These are phyloP conservation scores for Globisporangium barbulae DNA, from an alignment of 352 stramenopile species.

Conservation along the genomic window DNA sequence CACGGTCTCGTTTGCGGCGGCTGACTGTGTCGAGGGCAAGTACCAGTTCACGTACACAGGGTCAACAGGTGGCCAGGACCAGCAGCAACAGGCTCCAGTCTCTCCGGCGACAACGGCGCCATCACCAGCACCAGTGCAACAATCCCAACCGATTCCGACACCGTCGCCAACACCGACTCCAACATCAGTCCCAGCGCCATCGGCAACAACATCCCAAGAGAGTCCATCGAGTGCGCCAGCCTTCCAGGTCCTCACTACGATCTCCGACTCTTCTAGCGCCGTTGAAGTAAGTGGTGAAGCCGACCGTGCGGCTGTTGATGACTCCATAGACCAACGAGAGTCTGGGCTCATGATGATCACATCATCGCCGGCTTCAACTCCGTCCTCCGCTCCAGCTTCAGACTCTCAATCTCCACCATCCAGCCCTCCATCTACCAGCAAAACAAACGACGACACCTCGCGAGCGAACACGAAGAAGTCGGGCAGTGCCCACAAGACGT, in stretches of 20 bases:
- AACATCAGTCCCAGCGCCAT: not conserved
- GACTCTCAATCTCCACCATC: not conserved
- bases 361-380: not conserved
- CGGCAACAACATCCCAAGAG: not conserved
- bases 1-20: conserved; percentile 45
- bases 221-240: conserved; percentile 9
- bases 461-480: conserved; percentile 13
- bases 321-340: not conserved
- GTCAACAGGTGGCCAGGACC: not conserved
- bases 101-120: not conserved
- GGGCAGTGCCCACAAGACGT: conserved; percentile 15
- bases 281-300: not conserved
- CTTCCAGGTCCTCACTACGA: not conserved
- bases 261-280: not conserved
- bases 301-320: not conserved
- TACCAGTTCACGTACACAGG: conserved; percentile 34
- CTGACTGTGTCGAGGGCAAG: conserved; percentile 41
- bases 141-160: not conserved
- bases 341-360: not conserved
- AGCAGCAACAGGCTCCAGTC: conserved; percentile 6
- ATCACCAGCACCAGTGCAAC: not conserved
- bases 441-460: conserved; percentile 7
- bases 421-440: conserved; percentile 4
- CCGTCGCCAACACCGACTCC: not conserved
- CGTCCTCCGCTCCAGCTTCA: not conserved